A percentile compares a stretch with the other conserved stretches of the same genome.
Conservation (phyloP, 2,329 filamentous ascomycete genomes). For the Colletotrichum eremochloae region DNA sequence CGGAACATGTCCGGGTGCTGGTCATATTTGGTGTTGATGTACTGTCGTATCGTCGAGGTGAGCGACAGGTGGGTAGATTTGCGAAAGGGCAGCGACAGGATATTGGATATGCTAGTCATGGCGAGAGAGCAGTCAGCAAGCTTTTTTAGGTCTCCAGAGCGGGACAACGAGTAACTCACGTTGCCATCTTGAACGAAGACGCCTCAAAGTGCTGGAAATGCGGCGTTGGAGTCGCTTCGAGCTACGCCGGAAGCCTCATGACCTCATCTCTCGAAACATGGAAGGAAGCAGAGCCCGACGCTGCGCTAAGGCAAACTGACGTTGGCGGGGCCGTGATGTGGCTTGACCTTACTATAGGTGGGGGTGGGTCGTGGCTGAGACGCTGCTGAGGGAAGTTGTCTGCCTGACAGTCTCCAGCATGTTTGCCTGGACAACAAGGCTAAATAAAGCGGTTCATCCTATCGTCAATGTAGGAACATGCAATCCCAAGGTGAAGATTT, state of each 20-base stretch:
- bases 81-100: constrained; percentile 88
- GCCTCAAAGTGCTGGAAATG: constrained; percentile 3
- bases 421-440: neutral
- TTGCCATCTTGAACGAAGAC: constrained; percentile 45
- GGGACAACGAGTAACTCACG: constrained; percentile 42
- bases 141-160: neutral
- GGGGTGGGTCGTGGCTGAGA: constrained; percentile 38
- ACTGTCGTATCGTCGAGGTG: constrained; percentile 87
- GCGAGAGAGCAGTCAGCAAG: neutral
- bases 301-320: constrained; percentile 28
- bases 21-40: constrained; percentile 98
- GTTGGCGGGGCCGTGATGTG: constrained; percentile 40
- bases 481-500: neutral
- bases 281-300: constrained; percentile 19
- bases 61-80: constrained; percentile 84
- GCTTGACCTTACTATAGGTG: constrained; percentile 18
- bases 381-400: neutral
- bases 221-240: constrained; percentile 24
- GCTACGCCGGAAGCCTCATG: constrained; percentile 32
- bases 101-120: constrained; percentile 60
- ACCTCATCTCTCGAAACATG: constrained; percentile 39
- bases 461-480: too few species aligned
- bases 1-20: constrained; percentile 98
- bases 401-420: neutral
- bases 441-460: neutral